Percentiles rank a stretch among this genome's conserved stretches.
Evolutionary conservation across 2,329 filamentous ascomycete genomes (phyloP).

Genomic region (Emmonsiellopsis sp.): DNA sequence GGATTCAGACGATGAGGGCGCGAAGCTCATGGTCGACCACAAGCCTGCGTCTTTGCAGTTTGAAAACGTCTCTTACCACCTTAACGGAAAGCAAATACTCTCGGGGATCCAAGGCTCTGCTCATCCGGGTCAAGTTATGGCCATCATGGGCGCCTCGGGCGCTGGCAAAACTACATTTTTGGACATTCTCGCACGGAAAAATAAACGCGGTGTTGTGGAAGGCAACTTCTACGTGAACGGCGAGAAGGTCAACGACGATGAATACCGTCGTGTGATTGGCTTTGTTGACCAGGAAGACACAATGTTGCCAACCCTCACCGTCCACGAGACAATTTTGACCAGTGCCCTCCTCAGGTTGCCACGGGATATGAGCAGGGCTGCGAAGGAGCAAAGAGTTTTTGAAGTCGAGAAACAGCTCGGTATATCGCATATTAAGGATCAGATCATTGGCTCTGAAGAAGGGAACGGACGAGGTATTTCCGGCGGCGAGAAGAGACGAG

Average conservation of each 20-base stretch:
- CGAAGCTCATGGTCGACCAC: slow-evolving; percentile 82
- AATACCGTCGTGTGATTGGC: slow-evolving; percentile 86
- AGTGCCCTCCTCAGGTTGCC: slow-evolving; percentile 89
- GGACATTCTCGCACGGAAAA: slow-evolving; percentile 92
- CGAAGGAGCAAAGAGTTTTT: slow-evolving; percentile 84
- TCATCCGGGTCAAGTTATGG: slow-evolving; percentile 89
- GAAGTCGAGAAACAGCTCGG: slow-evolving; percentile 95
- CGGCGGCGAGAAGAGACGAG: slow-evolving; percentile 89
- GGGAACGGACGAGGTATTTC: slow-evolving; percentile 91
- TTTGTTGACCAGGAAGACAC: slow-evolving; percentile 99
- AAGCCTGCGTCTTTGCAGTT: slow-evolving; percentile 85
- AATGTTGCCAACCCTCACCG: slow-evolving; percentile 88
- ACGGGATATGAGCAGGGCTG: slow-evolving; percentile 72
- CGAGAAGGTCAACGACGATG: slow-evolving; percentile 71
- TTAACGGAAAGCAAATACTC: slow-evolving; percentile 84
- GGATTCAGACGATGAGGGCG: slow-evolving; percentile 78
- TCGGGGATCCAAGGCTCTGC: slow-evolving; percentile 72
- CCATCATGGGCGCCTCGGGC: slow-evolving; percentile 96
- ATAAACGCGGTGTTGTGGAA: slow-evolving; percentile 71
- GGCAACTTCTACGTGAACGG: slow-evolving; percentile 92
- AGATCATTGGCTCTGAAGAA: slow-evolving; percentile 92
- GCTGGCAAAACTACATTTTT: slow-evolving; percentile 96
- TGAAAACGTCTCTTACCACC: slow-evolving; percentile 72
- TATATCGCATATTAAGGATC: slow-evolving; percentile 88
- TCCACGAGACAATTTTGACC: slow-evolving; percentile 94